Base-by-base conservation (phyloP, 192 early-diverging fungal species). In the Phlyctochytrium planicorne region DNA sequence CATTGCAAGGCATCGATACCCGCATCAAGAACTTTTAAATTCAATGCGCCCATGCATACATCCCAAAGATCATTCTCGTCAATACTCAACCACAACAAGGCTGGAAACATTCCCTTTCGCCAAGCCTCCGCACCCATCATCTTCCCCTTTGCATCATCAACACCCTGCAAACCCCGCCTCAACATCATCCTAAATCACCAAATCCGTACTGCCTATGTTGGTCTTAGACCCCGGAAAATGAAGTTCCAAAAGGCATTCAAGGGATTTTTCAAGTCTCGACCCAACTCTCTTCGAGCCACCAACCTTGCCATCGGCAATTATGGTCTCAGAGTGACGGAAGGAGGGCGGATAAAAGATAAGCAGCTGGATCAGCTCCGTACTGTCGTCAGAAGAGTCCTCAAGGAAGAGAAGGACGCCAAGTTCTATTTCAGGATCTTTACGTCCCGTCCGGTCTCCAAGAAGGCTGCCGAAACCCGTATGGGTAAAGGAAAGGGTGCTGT, bases 401-500 rank as follows among this genome's bases (percentile, higher is more conserved):
- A 95, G 75, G 61, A 84, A 14, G 89, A 95, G 77, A 98, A 96
- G 81, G 94, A 88, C 0, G 84, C 90, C 30, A 77, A 89, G 69
- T 80, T 95, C 52, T 40, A 17, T 24, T 82, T 95, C 72, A 84
- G 93, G 33, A 88, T 91, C 56, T 96, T 95, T 71, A 93, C 96
- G 1, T 91, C 95, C 70, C 87, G 96, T 20, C 96, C 96, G 4
- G 93, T 96, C 20, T 91, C 93, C 0, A 88, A 87, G 34, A 96
- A 96, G 71, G 92, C 92, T 31, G 90, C 88, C 31, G 96, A 95
- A 77, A 84, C 88, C 37, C 87, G 96, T 80, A 98, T 98, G 96
- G 96, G 96, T 67, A 95, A 95, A 79, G 96, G 96, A 68, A 98
- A 98, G 73, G 96, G 96, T 68, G 82, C 89, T 34, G 80, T 96